Base-by-base conservation (phyloP, 768 basidiomycete genomes). In the Boletus barrowsii region DNA sequence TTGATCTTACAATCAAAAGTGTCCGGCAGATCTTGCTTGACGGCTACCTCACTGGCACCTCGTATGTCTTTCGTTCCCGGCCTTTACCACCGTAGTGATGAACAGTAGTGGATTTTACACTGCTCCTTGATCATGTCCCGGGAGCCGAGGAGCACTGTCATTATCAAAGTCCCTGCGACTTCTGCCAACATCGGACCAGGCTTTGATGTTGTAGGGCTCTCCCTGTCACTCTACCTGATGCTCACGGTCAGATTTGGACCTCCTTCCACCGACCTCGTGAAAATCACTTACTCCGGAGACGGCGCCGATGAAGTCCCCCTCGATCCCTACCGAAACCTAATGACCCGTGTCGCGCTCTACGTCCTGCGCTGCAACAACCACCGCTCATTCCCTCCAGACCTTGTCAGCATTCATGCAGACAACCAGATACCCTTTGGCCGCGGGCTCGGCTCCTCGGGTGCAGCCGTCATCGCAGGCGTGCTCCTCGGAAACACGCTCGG, bases 131-230 rank as follows among this genome's bases (percentile, higher is more conserved):
- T 42, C 56, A 70, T 72, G 70, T 43, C 62, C 26, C 24, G 24
- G 24, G 41, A 43, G 40, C 24, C 49, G 56, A 59, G 61, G 47
- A 51, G 40, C n/a, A 47, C 63, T 11, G 82, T 93, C 73, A 79
- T 76, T 36, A 92, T 99, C 71, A 82, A 79, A 58, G 88, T 98
- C 49, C 96, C 96, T 10, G 93, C 93, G n/a, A 98, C 96, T 3
- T 94, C 95, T 58, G 96, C 96, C 60, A 99, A 99, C 76, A 94
- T 99, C 66, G 96, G 96, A 3, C 96, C 96, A 39, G 96, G 96
- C 24, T 99, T 99, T 73, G 97, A 99, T 71, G 97, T 98, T 58
- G 93, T 98, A 60, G 97, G 97, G n/a, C 87, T 99, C 58, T 95
- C 96, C 0, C 84, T 98, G 22, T 93, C 92, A 1, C 82, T 97